Percentiles rank a stretch among this genome's conserved stretches.
phyloP scores from a whole-genome alignment of 805 yeast species.

The Metschnikowia matae region DNA sequence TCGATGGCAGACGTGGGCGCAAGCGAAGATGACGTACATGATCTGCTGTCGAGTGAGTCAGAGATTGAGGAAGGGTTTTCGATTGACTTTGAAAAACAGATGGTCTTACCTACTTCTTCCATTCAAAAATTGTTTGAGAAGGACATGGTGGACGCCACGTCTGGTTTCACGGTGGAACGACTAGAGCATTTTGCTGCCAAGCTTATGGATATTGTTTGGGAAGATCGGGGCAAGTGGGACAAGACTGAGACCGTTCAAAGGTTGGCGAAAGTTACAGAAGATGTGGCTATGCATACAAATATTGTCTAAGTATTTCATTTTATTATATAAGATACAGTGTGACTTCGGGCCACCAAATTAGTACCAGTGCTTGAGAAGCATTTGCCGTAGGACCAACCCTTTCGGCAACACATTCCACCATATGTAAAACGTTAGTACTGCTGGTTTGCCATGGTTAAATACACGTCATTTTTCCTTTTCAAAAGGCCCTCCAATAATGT shows the following conservation, averaged over 20 bases:
- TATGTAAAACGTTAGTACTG: background rate
- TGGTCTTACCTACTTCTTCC: constrained; percentile 23
- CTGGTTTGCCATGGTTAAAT: background rate
- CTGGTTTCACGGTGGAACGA: constrained; percentile 32
- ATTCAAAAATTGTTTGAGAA: constrained; percentile 24
- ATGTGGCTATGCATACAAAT: background rate
- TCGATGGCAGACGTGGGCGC: background rate
- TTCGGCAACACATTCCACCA: background rate
- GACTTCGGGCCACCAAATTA: background rate
- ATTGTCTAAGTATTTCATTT: background rate
- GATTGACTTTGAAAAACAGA: constrained; percentile 55
- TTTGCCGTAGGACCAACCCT: background rate
- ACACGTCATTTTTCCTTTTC: background rate
- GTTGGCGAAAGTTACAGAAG: constrained; percentile 21
- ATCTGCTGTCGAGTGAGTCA: constrained; percentile 22
- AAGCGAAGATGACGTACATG: background rate
- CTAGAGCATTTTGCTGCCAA: constrained; percentile 51
- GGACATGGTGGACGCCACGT: constrained; percentile 27
- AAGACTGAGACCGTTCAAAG: constrained; percentile 35
- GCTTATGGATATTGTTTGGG: constrained; percentile 72
- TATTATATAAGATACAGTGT: background rate
- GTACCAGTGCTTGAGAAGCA: background rate
- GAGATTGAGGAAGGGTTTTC: constrained; percentile 33
- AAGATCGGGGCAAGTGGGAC: constrained; percentile 49
- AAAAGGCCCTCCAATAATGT: background rate